Base-by-base conservation (phyloP, 2,329 filamentous ascomycete genomes). In the Pseudocercospora vitis region DNA sequence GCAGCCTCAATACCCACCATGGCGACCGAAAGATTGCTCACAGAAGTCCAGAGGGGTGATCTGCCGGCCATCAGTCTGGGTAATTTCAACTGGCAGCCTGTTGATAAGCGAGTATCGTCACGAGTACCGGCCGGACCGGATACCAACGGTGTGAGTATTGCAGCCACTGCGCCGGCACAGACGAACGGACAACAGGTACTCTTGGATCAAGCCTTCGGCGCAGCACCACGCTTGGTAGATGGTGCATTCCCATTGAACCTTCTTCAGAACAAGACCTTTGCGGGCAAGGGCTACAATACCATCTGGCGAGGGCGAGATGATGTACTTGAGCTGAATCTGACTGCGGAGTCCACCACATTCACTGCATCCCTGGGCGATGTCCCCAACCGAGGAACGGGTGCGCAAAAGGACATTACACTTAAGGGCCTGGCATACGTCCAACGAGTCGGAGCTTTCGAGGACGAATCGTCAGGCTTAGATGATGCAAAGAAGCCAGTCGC, bases 301-400 rank as follows among this genome's bases (percentile, higher is more conserved):
- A 32, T 32, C 31, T 32, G 31, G 31, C 31, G 31, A 32, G 31
- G 31, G n/a, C 26, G 37, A 59, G 2, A 68, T 52, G 71, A 73
- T 48, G 59, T 73, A 21, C 54, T 75, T 12, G 65, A 75, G 24
- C 63, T 74, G 23, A 75, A 74, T 40, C 63, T 76, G 1, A 74
- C 72, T 2, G 60, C 57, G 3, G 74, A 76, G 52, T 64, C 63
- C 0, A 55, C 69, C 55, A 56, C 58, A 0, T 76, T 76, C 48
- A 58, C 58, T 2, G 56, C 56, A 3, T 32, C 64, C 0, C 62
- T 75, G 21, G 70, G 71, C 5, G 60, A 62, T 4, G 63, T 75
- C 0, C 72, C 72, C 7, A 76, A 75, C 59, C 72, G 74, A 0
- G 73, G 73, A 0, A 21, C 73, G 2, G 46, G 72, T 74, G 47